Conservation (phyloP, 176 grass and related monocot genomes). For the Oryza longistaminata region DNA sequence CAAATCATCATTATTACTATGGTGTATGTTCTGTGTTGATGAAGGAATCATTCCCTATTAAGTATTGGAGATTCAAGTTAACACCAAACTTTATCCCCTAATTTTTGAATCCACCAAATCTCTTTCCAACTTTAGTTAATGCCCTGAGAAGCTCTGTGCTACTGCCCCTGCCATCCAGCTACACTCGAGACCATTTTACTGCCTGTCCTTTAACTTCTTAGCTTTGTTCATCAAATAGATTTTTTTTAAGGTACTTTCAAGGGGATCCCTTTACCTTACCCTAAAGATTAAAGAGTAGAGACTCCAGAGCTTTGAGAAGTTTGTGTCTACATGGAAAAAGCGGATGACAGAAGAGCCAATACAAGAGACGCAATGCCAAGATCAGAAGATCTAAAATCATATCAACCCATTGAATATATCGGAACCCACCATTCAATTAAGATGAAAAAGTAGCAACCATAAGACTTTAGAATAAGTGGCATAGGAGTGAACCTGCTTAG, state of each 20-base stretch:
- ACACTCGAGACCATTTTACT: neutral
- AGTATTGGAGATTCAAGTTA: constrained; percentile 1
- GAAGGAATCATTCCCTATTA: neutral
- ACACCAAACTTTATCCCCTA: neutral
- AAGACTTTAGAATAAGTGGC: constrained; percentile 2
- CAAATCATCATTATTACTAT: constrained; percentile 1
- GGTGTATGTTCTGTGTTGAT: neutral
- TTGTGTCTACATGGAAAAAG: constrained; percentile 24
- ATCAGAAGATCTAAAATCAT: constrained; percentile 4
- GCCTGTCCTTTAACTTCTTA: neutral
- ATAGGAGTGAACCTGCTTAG: constrained; percentile 72
- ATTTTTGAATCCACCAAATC: neutral
- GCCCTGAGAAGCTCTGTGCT: neutral
- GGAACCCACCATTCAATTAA: neutral
- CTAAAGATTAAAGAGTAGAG: neutral
- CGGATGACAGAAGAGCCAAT: neutral
- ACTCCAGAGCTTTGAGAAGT: neutral
- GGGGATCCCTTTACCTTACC: neutral
- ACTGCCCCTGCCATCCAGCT: constrained; percentile 3
- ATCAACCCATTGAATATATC: constrained; percentile 21
- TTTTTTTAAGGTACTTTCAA: neutral
- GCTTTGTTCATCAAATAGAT: constrained; percentile 2
- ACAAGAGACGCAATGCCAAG: neutral
- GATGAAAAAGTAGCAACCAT: neutral
- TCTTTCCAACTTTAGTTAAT: neutral